Evolutionary conservation across 2,329 filamentous ascomycete species (phyloP).

Genomic region (Aspergillus quadrilineatus): DNA sequence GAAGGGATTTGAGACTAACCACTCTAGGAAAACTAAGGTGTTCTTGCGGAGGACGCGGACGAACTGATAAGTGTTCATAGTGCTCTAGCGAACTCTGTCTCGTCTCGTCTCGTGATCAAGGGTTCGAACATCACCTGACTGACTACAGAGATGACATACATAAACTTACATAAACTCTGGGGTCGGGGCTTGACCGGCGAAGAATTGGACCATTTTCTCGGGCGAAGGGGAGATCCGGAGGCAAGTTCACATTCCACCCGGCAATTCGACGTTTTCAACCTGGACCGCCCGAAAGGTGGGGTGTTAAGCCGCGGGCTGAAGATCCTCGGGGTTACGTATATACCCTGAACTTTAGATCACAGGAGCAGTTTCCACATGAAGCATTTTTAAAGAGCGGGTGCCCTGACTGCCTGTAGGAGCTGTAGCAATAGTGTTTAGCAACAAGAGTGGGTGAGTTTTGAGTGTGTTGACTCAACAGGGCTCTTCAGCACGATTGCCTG

Average conservation of each 20-base stretch:
- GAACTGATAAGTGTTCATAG: neutral
- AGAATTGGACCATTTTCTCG: constrained; percentile 26
- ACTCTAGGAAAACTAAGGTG: neutral
- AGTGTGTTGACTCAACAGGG: neutral
- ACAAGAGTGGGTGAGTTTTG: neutral
- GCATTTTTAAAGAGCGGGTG: neutral
- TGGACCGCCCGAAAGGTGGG: constrained; percentile 12
- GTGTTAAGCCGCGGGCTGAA: constrained; percentile 9
- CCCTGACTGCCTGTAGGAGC: neutral
- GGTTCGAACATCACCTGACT: constrained; percentile 6
- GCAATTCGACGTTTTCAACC: constrained; percentile 12
- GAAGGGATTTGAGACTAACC: neutral
- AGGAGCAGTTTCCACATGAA: constrained; percentile 2
- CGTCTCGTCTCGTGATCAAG: neutral
- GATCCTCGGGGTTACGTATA: constrained; percentile 1
- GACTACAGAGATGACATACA: neutral
- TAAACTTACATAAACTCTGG: neutral
- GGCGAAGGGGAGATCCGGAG: constrained; percentile 33
- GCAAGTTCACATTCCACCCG: constrained; percentile 19
- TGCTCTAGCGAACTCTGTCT: neutral
- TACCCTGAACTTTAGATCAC: neutral
- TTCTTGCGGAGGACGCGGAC: neutral
- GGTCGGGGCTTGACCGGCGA: constrained; percentile 14
- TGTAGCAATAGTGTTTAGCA: neutral
- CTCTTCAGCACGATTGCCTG: constrained; percentile 2